These are phyloP conservation scores for Fraxinus americana DNA, from an alignment of 257 asterid species.

Conservation along the genomic window DNA sequence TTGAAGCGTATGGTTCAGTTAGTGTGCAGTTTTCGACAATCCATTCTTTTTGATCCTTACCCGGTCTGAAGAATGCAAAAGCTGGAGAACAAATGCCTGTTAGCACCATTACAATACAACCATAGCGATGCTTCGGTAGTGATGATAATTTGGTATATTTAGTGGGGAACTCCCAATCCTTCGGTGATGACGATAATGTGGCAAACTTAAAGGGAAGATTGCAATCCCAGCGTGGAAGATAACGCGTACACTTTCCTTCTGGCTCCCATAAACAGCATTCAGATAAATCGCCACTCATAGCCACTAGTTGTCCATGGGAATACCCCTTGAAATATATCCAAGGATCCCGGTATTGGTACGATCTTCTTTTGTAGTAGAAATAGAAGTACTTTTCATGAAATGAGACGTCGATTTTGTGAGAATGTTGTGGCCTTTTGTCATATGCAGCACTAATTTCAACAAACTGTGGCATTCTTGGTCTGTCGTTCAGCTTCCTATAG, in stretches of 20 bases:
- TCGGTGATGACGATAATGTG: slow-evolving; percentile 16
- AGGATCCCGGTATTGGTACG: background rate
- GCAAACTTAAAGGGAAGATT: slow-evolving; percentile 29
- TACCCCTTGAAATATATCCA: slow-evolving; percentile 14
- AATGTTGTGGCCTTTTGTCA: background rate
- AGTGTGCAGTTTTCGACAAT: slow-evolving; percentile 23
- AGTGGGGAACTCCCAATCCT: slow-evolving; percentile 18
- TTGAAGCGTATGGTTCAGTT: slow-evolving; percentile 30
- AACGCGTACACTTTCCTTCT: background rate
- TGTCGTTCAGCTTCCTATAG: background rate
- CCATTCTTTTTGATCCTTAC: background rate
- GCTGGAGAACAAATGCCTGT: slow-evolving; percentile 27
- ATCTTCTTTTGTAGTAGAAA: background rate
- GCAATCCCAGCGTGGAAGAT: slow-evolving; percentile 26
- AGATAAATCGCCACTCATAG: background rate
- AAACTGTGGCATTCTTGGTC: slow-evolving; percentile 28
- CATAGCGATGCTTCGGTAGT: background rate
- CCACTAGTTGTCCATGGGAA: slow-evolving; percentile 18
- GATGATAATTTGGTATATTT: slow-evolving; percentile 23
- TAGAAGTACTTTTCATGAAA: background rate
- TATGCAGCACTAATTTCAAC: slow-evolving; percentile 2
- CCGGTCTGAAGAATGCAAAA: slow-evolving; percentile 9
- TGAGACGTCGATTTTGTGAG: slow-evolving; percentile 17
- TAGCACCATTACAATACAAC: background rate
- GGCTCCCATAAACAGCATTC: slow-evolving; percentile 16